Conservation (phyloP, 169 alveolate genomes). For the Eimeria brunetti region DNA sequence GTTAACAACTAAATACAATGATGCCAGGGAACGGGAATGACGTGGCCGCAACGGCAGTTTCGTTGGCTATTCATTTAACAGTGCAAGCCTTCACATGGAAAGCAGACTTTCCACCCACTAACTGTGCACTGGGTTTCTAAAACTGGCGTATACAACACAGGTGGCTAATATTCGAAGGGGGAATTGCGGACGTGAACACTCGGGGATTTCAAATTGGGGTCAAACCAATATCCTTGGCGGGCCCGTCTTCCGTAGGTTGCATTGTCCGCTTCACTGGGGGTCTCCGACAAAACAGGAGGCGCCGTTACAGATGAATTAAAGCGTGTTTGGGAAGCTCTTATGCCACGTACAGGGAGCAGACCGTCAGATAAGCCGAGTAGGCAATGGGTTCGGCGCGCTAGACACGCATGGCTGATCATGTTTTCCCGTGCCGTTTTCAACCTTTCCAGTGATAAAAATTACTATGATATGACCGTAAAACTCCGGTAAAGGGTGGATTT, state of each 20-base stretch:
- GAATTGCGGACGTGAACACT: slow-evolving; percentile 17
- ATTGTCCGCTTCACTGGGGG: neutral
- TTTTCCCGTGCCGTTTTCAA: neutral
- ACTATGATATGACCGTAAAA: neutral
- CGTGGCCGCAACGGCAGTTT: neutral
- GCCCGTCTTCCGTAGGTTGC: neutral
- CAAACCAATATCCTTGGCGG: slow-evolving; percentile 41
- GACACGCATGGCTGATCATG: slow-evolving; percentile 27
- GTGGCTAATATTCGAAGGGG: neutral
- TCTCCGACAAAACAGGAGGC: neutral
- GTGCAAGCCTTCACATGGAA: neutral
- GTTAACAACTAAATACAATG: neutral
- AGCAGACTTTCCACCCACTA: neutral
- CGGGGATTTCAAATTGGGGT: slow-evolving; percentile 41
- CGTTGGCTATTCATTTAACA: neutral
- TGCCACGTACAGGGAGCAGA: neutral
- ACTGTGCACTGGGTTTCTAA: neutral
- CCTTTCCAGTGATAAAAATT: neutral
- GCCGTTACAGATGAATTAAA: neutral
- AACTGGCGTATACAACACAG: neutral
- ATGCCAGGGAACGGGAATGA: neutral
- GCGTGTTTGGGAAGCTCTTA: neutral
- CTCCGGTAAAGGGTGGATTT: neutral
- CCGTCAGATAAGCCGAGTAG: neutral
- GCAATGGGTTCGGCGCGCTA: neutral